Percentiles rank a stretch among this genome's conserved stretches.
Evolutionary conservation across 2,329 filamentous ascomycete genomes (phyloP).

Genomic region (Cordyceps militaris): DNA sequence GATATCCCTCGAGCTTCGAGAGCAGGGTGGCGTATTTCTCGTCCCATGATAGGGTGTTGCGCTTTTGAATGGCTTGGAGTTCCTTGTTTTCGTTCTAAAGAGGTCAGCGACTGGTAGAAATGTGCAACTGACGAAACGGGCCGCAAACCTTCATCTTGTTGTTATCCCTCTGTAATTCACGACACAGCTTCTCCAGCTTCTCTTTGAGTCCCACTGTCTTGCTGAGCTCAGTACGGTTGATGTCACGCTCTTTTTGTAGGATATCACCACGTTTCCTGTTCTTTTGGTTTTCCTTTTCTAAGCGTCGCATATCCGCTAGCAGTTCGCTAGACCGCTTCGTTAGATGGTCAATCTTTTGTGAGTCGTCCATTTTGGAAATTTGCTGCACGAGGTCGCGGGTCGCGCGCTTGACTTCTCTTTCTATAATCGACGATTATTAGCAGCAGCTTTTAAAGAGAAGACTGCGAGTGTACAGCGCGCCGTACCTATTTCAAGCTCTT

Average conservation of each 20-base stretch:
- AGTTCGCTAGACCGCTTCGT: conserved; percentile 89
- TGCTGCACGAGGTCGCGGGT: conserved; percentile 84
- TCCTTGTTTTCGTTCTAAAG: conserved; percentile 83
- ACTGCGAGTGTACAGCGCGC: not conserved
- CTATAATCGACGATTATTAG: conserved; percentile 42
- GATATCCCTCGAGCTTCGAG: conserved; percentile 78
- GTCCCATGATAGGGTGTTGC: conserved; percentile 76
- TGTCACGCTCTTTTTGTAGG: conserved; percentile 93
- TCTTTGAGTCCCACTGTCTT: conserved; percentile 90
- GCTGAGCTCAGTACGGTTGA: conserved; percentile 76
- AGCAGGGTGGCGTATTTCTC: conserved; percentile 75
- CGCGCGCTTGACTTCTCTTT: conserved; percentile 89
- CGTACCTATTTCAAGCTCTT: conserved; percentile 91
- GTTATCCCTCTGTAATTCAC: conserved; percentile 93
- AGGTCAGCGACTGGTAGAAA: conserved; percentile 18
- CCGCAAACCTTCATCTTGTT: conserved; percentile 85
- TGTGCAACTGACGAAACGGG: not conserved
- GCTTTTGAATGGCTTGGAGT: conserved; percentile 76
- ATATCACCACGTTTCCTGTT: conserved; percentile 93
- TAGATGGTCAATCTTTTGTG: conserved; percentile 84
- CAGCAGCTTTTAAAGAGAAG: not conserved
- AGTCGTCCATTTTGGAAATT: conserved; percentile 83
- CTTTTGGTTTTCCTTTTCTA: conserved; percentile 89
- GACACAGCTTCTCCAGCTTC: conserved; percentile 91
- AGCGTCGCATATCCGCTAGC: conserved; percentile 87